A percentile compares a stretch with the other conserved stretches of the same genome.
phyloP scores from a whole-genome alignment of 2,329 filamentous ascomycete genomes.

The Cordyceps tenuipes region DNA sequence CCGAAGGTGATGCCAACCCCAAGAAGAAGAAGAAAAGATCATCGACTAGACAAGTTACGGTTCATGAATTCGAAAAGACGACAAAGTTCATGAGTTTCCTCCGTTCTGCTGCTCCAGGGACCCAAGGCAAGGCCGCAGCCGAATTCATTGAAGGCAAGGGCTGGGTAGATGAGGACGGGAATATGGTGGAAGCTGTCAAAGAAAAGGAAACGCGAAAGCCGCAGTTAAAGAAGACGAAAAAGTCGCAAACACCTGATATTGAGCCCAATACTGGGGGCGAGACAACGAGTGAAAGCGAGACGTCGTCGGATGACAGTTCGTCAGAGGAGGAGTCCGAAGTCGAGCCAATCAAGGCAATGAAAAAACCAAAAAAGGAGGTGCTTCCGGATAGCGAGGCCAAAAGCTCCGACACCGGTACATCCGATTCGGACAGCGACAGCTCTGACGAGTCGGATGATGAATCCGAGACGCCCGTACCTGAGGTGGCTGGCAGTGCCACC shows the following conservation, averaged over 20 bases:
- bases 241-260: constrained; percentile 15
- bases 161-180: constrained; percentile 76
- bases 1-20: constrained; percentile 35
- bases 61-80: constrained; percentile 87
- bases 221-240: constrained; percentile 18
- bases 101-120: constrained; percentile 37
- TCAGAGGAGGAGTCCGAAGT: constrained; percentile 14
- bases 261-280: constrained; percentile 22
- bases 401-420: constrained; percentile 2
- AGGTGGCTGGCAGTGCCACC: constrained; percentile 31
- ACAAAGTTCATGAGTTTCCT: constrained; percentile 77
- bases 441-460: constrained; percentile 14
- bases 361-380: constrained; percentile 13
- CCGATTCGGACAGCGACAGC: constrained; percentile 17
- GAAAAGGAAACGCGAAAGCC: constrained; percentile 28
- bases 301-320: constrained; percentile 22
- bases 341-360: constrained; percentile 14
- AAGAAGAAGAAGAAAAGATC: constrained; percentile 54
- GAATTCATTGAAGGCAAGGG: constrained; percentile 78
- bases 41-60: constrained; percentile 46
- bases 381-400: constrained; percentile 19
- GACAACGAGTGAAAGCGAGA: constrained; percentile 32
- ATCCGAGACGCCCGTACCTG: neutral
- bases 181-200: constrained; percentile 56
- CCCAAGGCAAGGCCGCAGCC: constrained; percentile 29